These are phyloP conservation scores for Penicillium goetzii DNA, from an alignment of 495 filamentous ascomycete species.

Conservation along the genomic window DNA sequence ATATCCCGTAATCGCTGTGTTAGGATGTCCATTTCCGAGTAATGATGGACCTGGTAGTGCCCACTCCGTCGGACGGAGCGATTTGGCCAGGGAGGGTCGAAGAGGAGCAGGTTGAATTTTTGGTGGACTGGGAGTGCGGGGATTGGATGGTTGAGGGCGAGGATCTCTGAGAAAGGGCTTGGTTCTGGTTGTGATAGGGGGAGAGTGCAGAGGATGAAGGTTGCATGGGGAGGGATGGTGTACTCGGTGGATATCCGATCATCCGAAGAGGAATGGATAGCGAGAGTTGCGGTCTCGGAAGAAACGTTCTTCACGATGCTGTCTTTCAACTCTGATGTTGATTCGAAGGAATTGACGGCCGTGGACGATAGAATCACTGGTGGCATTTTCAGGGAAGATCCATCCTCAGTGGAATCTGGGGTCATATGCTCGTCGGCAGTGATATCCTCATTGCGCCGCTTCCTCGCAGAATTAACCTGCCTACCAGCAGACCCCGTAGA, in stretches of 20 bases:
- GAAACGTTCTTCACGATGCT: slow-evolving; percentile 43
- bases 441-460: slow-evolving; percentile 17
- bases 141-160: slow-evolving; percentile 27
- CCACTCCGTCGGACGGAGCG: slow-evolving; percentile 74
- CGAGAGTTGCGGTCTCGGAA: slow-evolving; percentile 28
- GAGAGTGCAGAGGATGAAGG: slow-evolving; percentile 51
- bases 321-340: slow-evolving; percentile 35
- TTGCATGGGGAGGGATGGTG: slow-evolving; percentile 55
- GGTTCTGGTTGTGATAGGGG: slow-evolving; percentile 25
- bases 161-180: background rate
- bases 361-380: slow-evolving; percentile 42
- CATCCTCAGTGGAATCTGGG: background rate
- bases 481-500: background rate
- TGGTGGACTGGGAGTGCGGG: slow-evolving; percentile 30
- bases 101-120: slow-evolving; percentile 76
- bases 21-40: slow-evolving; percentile 38
- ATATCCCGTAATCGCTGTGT: slow-evolving; percentile 34
- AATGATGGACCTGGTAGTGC: slow-evolving; percentile 62
- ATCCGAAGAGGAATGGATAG: slow-evolving; percentile 11
- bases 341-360: slow-evolving; percentile 35
- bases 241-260: slow-evolving; percentile 20
- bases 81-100: slow-evolving; percentile 96
- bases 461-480: slow-evolving; percentile 11
- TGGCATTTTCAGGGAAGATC: slow-evolving; percentile 17
- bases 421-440: background rate